Evolutionary conservation across 208 protist genomes (phyloP), one percentile per base, ranked within the genome.

Genomic region (Trypanosoma congolense): DNA sequence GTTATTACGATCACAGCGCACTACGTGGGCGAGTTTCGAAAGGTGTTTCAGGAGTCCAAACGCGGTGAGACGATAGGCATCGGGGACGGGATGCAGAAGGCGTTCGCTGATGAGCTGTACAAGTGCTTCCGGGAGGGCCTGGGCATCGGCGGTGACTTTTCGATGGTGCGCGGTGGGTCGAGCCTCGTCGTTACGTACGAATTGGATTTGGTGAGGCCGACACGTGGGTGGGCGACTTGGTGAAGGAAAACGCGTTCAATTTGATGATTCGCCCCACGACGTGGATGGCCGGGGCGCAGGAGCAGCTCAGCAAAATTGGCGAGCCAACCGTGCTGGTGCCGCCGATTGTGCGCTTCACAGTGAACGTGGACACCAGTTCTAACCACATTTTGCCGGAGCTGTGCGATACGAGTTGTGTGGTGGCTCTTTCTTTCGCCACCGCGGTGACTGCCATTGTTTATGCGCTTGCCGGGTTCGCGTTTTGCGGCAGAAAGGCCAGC

Each of bases 191-290:
- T 67, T 0, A 30, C 35, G 5, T 67, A 67, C 29, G 30, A 26
- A 52, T 67, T 8, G 61, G 61, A 1, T 45, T 67, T 10, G 38
- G 61, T n/a, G 61, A 67, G 35, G 41, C 61, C 4, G 61, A 67
- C 35, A 35, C 54, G 40, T 67, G 61, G 61, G 61, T 67, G 4
- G 61, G 61, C 3, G 61, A 67, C 29, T 8, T 55, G 8, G 46
- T 67, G 10, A 67, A 50, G 24, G 61, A 51, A 26, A 67, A 67
- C 30, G 61, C 61, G 25, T 36, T 67, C 5, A 53, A 29, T 42
- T 36, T 67, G 4, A 67, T 67, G 61, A 26, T 67, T n/a, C 61
- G 61, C 4, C 43, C 43, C 29, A n/a, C 38, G 8, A 33, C 53
- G 3, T 67, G 61, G 61, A 48, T 67, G 42, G 16, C 33, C 0